Evolutionary conservation across 805 yeast species (phyloP), one percentile per base, ranked within the genome.

Genomic region (Cyberlindnera sargentensis): DNA sequence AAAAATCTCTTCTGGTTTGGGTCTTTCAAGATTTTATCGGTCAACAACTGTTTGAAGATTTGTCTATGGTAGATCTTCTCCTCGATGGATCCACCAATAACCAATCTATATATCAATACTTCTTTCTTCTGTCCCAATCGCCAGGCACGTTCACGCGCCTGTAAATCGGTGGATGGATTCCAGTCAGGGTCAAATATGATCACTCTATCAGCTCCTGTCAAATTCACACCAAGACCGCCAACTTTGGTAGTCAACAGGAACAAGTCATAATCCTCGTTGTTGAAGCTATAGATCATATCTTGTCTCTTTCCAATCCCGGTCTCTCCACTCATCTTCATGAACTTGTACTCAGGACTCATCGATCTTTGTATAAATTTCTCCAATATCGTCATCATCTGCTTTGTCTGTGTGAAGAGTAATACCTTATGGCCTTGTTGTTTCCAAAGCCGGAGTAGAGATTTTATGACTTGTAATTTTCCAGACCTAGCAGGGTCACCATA

Each of bases 101-200:
- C 88, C 36, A 93, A 68, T 46, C 99, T 67, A 55, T 91, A 93
- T 31, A 91, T 90, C 6, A 89, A 78, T 7, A 91, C 97, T 53
- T 90, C 96, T 45, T 82, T 79, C 59, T 84, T 90, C 62, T 91
- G 99, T 1, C 99, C 99, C 49, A 91, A 71, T 50, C 99, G 71
- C 98, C 98, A 93, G 0, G 98, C 97, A 39, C 99, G 67, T 61
- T 91, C 99, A 47, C 98, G 71, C 0, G 99, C 99, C 63, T 91
- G 99, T 47, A 90, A 73, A 66, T 91, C 99, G 0, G 98, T 93
- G 1, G 96, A 88, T 1, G 99, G 99, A 57, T 91, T 91, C 99
- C 99, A 91, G 63, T 93, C 98, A 0, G 99, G 99, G 57, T 91
- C 99, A 60, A 76, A 91, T 11, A 91, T 91, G 24, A 91, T 87